A percentile compares a stretch with the other conserved stretches of the same genome.
Evolutionary conservation across 306 rosid genomes (phyloP).

Genomic region (Albizia julibrissin): DNA sequence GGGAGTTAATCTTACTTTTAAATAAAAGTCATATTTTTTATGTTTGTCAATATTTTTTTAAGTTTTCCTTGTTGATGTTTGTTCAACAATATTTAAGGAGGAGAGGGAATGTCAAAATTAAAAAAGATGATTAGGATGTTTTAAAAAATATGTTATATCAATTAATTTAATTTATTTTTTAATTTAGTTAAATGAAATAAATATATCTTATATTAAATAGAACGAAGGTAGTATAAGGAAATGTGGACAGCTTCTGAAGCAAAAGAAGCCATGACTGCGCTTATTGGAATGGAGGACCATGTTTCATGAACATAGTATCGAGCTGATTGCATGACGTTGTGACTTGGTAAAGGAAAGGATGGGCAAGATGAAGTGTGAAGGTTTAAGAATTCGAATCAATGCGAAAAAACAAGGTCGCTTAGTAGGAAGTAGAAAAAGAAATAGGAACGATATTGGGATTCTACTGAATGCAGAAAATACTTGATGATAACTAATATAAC

Average conservation of each 20-base stretch:
- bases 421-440: background rate
- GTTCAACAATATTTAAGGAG: too few relatives aligned
- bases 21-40: too few relatives aligned
- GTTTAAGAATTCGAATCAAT: background rate
- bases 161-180: too few relatives aligned
- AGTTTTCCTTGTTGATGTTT: too few relatives aligned
- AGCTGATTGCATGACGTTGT: background rate
- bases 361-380: background rate
- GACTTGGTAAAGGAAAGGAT: background rate
- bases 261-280: background rate
- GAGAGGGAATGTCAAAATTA: too few relatives aligned
- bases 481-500: background rate
- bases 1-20: too few relatives aligned
- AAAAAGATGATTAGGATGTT: too few relatives aligned
- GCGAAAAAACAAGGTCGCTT: constrained; percentile 3
- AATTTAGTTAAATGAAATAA: too few relatives aligned
- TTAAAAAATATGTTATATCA: too few relatives aligned
- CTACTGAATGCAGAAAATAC: background rate
- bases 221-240: background rate
- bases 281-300: background rate
- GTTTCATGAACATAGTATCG: background rate
- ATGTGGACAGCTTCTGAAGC: background rate
- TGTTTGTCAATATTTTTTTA: too few relatives aligned
- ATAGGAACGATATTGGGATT: background rate
- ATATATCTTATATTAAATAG: too few relatives aligned